Evolutionary conservation across 2,329 filamentous ascomycete species (phyloP).

Genomic region (Aspergillus uvarum): DNA sequence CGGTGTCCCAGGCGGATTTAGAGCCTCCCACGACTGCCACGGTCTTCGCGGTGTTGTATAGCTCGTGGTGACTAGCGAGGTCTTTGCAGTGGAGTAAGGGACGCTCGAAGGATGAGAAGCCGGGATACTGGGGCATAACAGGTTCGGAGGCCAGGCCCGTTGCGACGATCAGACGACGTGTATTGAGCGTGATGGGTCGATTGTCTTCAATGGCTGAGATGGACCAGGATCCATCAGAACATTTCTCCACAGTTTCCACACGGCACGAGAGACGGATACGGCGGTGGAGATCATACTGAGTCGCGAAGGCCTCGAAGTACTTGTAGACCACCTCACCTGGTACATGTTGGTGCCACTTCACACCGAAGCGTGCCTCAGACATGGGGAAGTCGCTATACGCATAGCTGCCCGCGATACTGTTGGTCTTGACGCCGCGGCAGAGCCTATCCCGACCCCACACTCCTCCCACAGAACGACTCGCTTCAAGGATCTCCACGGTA

Average conservation of each 20-base stretch:
- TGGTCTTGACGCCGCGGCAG: slow-evolving; percentile 64
- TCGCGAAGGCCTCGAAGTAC: slow-evolving; percentile 57
- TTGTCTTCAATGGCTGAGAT: neutral
- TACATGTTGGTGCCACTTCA: slow-evolving; percentile 53
- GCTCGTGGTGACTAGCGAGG: slow-evolving; percentile 40
- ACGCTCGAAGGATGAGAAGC: slow-evolving; percentile 49
- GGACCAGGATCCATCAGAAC: slow-evolving; percentile 17
- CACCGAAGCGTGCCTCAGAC: slow-evolving; percentile 49
- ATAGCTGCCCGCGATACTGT: slow-evolving; percentile 67
- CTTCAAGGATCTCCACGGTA: slow-evolving; percentile 57
- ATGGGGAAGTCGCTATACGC: slow-evolving; percentile 71
- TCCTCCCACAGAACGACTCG: slow-evolving; percentile 57
- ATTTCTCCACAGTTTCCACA: slow-evolving; percentile 16
- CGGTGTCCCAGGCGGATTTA: slow-evolving; percentile 62
- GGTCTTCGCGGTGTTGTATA: slow-evolving; percentile 33
- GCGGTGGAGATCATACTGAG: slow-evolving; percentile 48
- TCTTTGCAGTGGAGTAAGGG: slow-evolving; percentile 56
- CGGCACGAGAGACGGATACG: neutral
- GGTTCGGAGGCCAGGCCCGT: slow-evolving; percentile 58
- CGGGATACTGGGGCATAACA: slow-evolving; percentile 51
- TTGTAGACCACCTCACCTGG: slow-evolving; percentile 53
- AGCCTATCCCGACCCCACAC: slow-evolving; percentile 65
- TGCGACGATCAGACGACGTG: slow-evolving; percentile 55
- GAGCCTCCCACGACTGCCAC: slow-evolving; percentile 56
- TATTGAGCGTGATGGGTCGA: slow-evolving; percentile 12